Conservation (phyloP, 1,139 yeast species). For the Barnettozyma hawaiiensis region DNA sequence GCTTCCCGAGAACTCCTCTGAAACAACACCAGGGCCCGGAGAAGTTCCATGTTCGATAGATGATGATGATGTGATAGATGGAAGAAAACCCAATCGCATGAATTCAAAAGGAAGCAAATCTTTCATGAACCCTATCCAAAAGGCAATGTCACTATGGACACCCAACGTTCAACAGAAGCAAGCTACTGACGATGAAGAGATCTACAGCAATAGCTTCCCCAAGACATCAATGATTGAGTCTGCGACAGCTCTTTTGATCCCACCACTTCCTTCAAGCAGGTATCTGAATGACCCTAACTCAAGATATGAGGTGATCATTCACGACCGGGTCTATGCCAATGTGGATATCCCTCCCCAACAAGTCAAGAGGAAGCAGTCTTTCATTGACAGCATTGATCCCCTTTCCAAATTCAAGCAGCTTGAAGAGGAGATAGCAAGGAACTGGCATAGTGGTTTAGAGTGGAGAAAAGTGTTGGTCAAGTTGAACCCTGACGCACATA, state of each 20-base stretch:
- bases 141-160: conserved; percentile 20
- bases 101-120: conserved; percentile 15
- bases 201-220: conserved; percentile 36
- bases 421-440: conserved; percentile 78
- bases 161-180: conserved; percentile 17
- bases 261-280: conserved; percentile 73
- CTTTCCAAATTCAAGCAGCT: conserved; percentile 24
- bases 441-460: conserved; percentile 69
- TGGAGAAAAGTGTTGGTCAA: conserved; percentile 93
- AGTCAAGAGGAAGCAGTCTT: conserved; percentile 12
- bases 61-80: conserved; percentile 5
- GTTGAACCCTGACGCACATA: conserved; percentile 91
- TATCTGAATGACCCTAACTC: conserved; percentile 61
- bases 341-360: conserved; percentile 50
- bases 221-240: conserved; percentile 79
- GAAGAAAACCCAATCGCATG: conserved; percentile 10
- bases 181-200: conserved; percentile 5
- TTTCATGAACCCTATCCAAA: conserved; percentile 21
- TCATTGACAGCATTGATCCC: conserved; percentile 23
- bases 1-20: conserved; percentile 2
- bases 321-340: conserved; percentile 71
- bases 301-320: conserved; percentile 54
- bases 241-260: conserved; percentile 73
- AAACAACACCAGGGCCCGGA: no score
- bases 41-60: conserved; percentile 23